Base-by-base conservation (phyloP, 306 rosid species). In the Prinsepia uniflora region DNA sequence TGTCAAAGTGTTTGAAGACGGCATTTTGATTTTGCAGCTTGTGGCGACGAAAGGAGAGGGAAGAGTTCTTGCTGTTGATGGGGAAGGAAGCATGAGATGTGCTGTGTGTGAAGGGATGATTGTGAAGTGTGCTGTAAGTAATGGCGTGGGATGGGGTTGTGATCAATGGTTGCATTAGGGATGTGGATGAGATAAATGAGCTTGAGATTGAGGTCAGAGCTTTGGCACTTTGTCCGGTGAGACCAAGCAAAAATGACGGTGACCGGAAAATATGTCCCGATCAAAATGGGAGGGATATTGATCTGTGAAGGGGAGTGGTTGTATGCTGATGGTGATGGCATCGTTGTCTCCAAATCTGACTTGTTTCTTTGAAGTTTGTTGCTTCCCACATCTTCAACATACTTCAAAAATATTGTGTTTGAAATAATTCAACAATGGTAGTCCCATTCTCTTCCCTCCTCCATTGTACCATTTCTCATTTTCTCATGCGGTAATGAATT, bases 1-100 rank as follows among this genome's bases (percentile, higher is more conserved):
- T 0, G 43, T 87, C n/a, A 87, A 83, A 80, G 96, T 87, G 75
- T 85, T 89, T 63, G 96, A 89, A 72, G 96, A 90, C 80, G 87
- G 87, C 40, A 86, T 82, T 20, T 40, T 90, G 60, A 88, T 90
- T 22, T 78, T 90, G 70, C 85, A 84, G 68, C 39, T 78, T 62
- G 72, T 90, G 7, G 90, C 86, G 57, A 82, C 61, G 5, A 79
- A 63, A 68, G 96, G 93, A 0, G 93, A 82, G 46, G 86, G 83
- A 42, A 78, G 81, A 52, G 81, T 76, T 15, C 39, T 82, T 44
- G 83, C 79, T 42, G 60, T 82, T 12, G 86, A 82, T 60, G 86
- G 86, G 7, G 81, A 53, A 46, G 86, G 83, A 10, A 79, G 86
- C 74, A 63, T 72, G 76, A 69, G 86, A 45, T 76, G 84, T 70